Evolutionary conservation across 139 green algal species (phyloP).

Genomic region (Astrephomene gubernaculifera): DNA sequence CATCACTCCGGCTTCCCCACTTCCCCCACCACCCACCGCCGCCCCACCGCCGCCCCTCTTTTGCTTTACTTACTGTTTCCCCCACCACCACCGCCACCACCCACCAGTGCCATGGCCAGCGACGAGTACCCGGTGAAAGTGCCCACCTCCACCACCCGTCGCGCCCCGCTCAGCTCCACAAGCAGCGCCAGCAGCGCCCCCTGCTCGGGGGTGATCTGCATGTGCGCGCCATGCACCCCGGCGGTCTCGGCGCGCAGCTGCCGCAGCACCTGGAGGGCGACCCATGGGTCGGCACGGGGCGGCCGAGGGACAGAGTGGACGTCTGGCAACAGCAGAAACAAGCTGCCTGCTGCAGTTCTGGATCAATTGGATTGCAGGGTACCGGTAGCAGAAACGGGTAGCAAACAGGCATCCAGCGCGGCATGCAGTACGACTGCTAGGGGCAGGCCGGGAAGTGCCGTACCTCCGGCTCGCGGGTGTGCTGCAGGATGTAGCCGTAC

Average conservation of each 20-base stretch:
- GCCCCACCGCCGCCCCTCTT: not conserved
- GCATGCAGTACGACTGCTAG: too few relatives aligned
- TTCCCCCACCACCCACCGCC: not conserved
- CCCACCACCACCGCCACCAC: too few relatives aligned
- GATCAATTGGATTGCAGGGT: too few relatives aligned
- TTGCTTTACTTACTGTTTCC: too few relatives aligned
- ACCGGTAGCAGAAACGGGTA: too few relatives aligned
- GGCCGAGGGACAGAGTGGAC: not conserved
- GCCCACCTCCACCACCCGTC: slow-evolving; percentile 72
- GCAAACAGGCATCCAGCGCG: too few relatives aligned
- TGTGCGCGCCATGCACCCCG: slow-evolving; percentile 64
- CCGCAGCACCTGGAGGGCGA: slow-evolving; percentile 54
- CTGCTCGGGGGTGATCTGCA: slow-evolving; percentile 89
- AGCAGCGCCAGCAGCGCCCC: slow-evolving; percentile 83
- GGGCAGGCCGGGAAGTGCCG: not conserved
- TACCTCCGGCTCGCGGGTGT: slow-evolving; percentile 69
- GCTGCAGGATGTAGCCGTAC: slow-evolving; percentile 71
- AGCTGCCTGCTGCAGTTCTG: too few relatives aligned
- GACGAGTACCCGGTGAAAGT: slow-evolving; percentile 95
- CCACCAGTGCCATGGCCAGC: slow-evolving; percentile 75
- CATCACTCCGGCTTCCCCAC: not conserved
- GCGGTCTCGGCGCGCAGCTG: slow-evolving; percentile 74
- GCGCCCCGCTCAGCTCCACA: slow-evolving; percentile 67
- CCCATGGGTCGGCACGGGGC: not conserved
- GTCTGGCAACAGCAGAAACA: too few relatives aligned